Percentiles rank a stretch among this genome's conserved stretches.
Evolutionary conservation across 169 alveolate species (phyloP).

Genomic region (Eimeria necatrix): DNA sequence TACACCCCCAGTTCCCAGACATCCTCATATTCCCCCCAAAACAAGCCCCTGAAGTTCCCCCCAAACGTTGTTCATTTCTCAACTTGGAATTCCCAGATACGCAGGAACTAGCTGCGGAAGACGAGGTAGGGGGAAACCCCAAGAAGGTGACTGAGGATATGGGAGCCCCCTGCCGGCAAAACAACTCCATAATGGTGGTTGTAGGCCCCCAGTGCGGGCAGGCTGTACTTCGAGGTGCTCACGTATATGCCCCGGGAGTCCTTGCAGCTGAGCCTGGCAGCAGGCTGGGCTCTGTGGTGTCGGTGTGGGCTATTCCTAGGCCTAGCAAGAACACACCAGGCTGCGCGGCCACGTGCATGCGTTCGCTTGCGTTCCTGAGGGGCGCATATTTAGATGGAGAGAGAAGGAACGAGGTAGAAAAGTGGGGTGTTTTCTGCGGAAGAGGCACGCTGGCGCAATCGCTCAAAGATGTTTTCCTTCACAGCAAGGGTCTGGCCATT

Average conservation of each 20-base stretch:
- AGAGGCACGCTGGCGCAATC: constrained; percentile 32
- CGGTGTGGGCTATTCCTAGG: constrained; percentile 28
- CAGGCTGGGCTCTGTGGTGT: constrained; percentile 17
- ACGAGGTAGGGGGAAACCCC: background rate
- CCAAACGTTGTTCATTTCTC: background rate
- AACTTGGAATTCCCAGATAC: background rate
- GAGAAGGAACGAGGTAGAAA: background rate
- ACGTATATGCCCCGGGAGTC: constrained; percentile 58
- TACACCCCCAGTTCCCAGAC: constrained; percentile 53
- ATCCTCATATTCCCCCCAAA: constrained; percentile 16
- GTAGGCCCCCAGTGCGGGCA: constrained; percentile 70
- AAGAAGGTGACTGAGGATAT: background rate
- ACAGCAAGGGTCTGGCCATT: constrained; percentile 49
- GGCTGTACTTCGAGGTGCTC: constrained; percentile 77
- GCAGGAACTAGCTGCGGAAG: background rate
- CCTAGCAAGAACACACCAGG: background rate
- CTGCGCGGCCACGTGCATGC: background rate
- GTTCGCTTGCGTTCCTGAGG: constrained; percentile 12
- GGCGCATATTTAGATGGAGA: constrained; percentile 33
- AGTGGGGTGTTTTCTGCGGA: constrained; percentile 51
- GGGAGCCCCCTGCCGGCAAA: background rate
- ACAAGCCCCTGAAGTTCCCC: background rate
- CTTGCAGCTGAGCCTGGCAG: constrained; percentile 67
- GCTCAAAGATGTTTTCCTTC: background rate
- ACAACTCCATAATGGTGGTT: background rate